A percentile compares a stretch with the other conserved stretches of the same genome.
These are phyloP conservation scores for Alopecurus myosuroides DNA, from an alignment of 176 grass and related monocot species.

Conservation along the genomic window DNA sequence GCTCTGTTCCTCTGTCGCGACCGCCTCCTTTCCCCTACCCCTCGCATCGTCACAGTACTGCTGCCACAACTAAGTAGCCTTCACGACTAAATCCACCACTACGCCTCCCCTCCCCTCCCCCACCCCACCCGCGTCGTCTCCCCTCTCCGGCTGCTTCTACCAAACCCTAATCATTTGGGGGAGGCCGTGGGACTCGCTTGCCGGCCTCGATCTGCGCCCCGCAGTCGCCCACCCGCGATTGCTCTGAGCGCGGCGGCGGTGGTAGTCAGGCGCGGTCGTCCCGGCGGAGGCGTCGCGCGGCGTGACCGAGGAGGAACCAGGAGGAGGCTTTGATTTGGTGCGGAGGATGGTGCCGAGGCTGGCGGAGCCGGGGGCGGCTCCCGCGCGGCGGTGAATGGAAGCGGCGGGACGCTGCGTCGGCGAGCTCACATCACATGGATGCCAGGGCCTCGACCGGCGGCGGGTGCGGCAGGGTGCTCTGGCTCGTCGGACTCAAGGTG, in stretches of 20 bases:
- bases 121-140: constrained; percentile 5
- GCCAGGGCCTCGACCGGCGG: constrained; percentile 11
- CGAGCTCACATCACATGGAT: constrained; percentile 33
- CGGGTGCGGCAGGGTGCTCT: constrained; percentile 35
- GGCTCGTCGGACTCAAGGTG: constrained; percentile 39
- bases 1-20: not conserved
- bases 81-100: constrained; percentile 57
- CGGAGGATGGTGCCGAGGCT: constrained; percentile 11
- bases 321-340: not conserved
- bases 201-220: constrained; percentile 21
- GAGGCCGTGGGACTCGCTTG: not conserved
- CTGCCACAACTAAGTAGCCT: constrained; percentile 28
- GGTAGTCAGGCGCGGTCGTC: not conserved
- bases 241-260: not conserved
- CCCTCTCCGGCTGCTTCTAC: not conserved
- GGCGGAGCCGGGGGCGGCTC: constrained; percentile 7
- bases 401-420: constrained; percentile 16
- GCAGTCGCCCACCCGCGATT: not conserved
- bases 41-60: not conserved
- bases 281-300: not conserved
- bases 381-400: constrained; percentile 46
- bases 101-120: not conserved
- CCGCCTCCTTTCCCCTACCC: not conserved
- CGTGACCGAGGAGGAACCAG: not conserved
- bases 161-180: constrained; percentile 33